These are phyloP conservation scores for Fusarium anthophilum DNA, from an alignment of 2,329 filamentous ascomycete genomes.

Conservation along the genomic window DNA sequence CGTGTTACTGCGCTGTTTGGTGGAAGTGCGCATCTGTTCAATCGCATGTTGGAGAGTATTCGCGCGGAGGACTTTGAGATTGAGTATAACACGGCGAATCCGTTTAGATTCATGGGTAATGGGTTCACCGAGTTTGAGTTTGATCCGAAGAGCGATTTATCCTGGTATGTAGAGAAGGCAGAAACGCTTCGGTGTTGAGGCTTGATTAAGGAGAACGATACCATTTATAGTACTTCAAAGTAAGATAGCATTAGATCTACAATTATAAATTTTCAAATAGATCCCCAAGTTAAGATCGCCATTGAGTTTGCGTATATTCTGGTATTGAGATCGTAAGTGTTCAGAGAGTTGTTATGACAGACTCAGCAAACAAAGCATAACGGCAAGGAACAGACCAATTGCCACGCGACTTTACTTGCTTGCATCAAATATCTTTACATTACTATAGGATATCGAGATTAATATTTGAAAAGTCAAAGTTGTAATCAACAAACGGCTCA, in stretches of 20 bases:
- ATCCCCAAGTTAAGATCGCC: not conserved
- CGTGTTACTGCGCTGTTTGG: slow-evolving; percentile 36
- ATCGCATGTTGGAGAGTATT: slow-evolving; percentile 34
- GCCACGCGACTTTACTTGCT: not conserved
- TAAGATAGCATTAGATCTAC: not conserved
- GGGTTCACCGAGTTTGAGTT: slow-evolving; percentile 39
- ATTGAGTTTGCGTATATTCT: not conserved
- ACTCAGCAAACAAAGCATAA: not conserved
- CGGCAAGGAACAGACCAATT: not conserved
- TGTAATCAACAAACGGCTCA: slow-evolving; percentile 35
- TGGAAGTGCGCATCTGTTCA: slow-evolving; percentile 35
- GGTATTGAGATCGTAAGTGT: fast-evolving
- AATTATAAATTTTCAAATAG: not conserved
- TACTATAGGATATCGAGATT: slow-evolving; percentile 11
- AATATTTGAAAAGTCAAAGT: slow-evolving; percentile 28
- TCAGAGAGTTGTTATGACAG: too few species aligned
- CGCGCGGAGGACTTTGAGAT: slow-evolving; percentile 37
- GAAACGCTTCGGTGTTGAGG: slow-evolving; percentile 13
- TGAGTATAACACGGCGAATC: slow-evolving; percentile 27
- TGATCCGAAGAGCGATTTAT: slow-evolving; percentile 33
- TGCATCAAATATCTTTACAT: fast-evolving
- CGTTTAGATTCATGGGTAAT: slow-evolving; percentile 37
- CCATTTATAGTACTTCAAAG: not conserved
- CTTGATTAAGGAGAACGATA: not conserved
- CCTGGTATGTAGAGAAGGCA: slow-evolving; percentile 38